A percentile compares a stretch with the other conserved stretches of the same genome.
Evolutionary conservation across 2,329 filamentous ascomycete species (phyloP).

Genomic region (Knufia fluminis): DNA sequence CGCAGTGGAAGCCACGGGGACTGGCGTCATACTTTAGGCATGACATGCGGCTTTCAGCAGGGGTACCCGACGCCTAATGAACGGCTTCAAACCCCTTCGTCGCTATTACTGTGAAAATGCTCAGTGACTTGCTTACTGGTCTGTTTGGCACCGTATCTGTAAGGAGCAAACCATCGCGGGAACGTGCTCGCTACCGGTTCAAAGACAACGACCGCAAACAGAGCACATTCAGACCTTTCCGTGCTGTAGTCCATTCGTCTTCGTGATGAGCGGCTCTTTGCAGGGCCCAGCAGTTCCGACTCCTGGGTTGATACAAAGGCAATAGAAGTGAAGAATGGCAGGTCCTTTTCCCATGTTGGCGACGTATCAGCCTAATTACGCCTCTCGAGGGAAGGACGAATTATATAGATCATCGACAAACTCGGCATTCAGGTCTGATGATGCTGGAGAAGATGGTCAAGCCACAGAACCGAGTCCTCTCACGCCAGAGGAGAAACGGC

Average conservation of each 20-base stretch:
- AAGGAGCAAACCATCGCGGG: too few relatives aligned
- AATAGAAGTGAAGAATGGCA: not conserved
- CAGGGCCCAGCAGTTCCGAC: constrained; percentile 3
- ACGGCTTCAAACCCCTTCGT: too few relatives aligned
- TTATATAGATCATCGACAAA: not conserved
- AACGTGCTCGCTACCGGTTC: too few relatives aligned
- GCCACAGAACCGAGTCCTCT: not conserved
- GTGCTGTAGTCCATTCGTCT: not conserved
- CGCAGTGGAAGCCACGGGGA: too few relatives aligned
- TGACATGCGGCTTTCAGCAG: too few relatives aligned
- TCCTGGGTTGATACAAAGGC: not conserved
- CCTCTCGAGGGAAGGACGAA: not conserved
- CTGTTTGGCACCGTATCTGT: too few relatives aligned
- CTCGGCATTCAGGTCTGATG: not conserved
- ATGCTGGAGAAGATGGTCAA: not conserved
- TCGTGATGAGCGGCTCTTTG: not conserved
- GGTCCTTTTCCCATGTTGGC: not conserved
- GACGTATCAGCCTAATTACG: not conserved
- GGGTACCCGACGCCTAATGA: too few relatives aligned
- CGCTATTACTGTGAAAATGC: too few relatives aligned
- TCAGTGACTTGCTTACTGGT: too few relatives aligned
- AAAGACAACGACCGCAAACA: not conserved
- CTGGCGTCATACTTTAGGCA: too few relatives aligned
- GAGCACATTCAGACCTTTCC: not conserved
- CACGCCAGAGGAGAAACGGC: constrained; percentile 23